Evolutionary conservation across 345 rosid genomes (phyloP), one percentile per base, ranked within the genome.

Genomic region (Populus deltoides): DNA sequence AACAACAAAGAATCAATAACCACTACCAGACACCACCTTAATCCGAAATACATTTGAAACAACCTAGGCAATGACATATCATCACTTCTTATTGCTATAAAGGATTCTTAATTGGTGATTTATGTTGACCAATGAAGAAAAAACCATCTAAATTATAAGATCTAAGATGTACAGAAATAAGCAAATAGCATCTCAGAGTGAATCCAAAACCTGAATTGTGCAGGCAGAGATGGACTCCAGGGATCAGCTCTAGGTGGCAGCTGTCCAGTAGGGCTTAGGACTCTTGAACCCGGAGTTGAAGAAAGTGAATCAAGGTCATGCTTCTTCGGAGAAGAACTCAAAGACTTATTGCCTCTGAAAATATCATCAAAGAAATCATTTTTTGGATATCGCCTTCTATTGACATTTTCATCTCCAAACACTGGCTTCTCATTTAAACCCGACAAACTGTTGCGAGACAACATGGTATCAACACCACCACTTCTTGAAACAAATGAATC

Each of bases 331-430:
- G 90, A 84, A 77, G 90, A 82, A 66, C 82, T 77, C 70, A 83
- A 65, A 15, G 87, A 86, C 16, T 90, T 92, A 35, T 81, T 66
- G 38, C 87, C 91, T 84, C 79, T 75, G 53, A 88, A 94, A 69
- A 94, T 94, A 79, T 94, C 98, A 55, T 84, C 88, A 39, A 88
- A 94, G 90, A 94, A 94, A 68, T 90, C 89, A 38, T 79, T 85
- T 13, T 81, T 77, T 9, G 80, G 70, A 51, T 76, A 68, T 62
- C 90, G 79, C 72, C 93, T 88, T 33, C 90, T 79, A 25, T 31
- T 77, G 53, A 74, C 75, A 18, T 74, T 75, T 53, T 90, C 93
- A 75, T 85, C 93, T 2, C 98, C 98, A 66, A 92, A 94, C 63
- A 89, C 97, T 0, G 97, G 95, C 85, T 90, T 92, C 81, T 91